Conservation (phyloP, 805 yeast genomes). For the Blastobotrys chiropterorum region DNA sequence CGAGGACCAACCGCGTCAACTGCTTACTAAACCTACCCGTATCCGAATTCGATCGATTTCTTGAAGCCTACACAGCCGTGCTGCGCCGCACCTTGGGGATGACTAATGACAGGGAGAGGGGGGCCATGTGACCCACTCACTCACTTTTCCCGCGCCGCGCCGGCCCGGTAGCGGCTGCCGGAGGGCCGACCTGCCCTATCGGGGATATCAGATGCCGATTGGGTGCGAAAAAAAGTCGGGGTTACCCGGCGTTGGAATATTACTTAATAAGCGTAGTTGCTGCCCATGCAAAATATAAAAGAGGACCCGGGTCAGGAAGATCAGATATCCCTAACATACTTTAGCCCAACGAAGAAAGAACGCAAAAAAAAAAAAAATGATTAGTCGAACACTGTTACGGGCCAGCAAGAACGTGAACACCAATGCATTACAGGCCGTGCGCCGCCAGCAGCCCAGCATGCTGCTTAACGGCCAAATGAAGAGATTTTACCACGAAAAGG, state of each 20-base stretch:
- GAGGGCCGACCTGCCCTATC: background rate
- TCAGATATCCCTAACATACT: background rate
- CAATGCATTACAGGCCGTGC: background rate
- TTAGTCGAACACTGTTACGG: background rate
- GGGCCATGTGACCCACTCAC: too few relatives aligned
- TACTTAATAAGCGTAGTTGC: background rate
- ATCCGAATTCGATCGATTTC: too few relatives aligned
- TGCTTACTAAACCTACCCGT: too few relatives aligned
- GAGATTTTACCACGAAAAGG: conserved; percentile 75
- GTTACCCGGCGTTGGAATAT: background rate
- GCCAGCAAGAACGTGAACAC: background rate
- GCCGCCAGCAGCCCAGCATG: background rate
- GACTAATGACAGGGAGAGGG: too few relatives aligned
- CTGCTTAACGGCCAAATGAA: background rate
- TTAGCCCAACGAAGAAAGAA: background rate
- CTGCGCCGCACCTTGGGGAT: too few relatives aligned
- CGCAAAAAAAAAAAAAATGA: background rate
- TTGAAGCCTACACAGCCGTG: too few relatives aligned
- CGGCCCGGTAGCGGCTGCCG: background rate
- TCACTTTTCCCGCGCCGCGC: too few relatives aligned
- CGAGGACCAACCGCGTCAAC: too few relatives aligned
- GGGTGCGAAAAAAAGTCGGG: background rate
- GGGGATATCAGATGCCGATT: background rate
- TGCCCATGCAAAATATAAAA: background rate
- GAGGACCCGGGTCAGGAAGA: background rate